Percentiles rank a stretch among this genome's conserved stretches.
Evolutionary conservation across 2,329 filamentous ascomycete genomes (phyloP).

Genomic region (Verticillium tricorpus): DNA sequence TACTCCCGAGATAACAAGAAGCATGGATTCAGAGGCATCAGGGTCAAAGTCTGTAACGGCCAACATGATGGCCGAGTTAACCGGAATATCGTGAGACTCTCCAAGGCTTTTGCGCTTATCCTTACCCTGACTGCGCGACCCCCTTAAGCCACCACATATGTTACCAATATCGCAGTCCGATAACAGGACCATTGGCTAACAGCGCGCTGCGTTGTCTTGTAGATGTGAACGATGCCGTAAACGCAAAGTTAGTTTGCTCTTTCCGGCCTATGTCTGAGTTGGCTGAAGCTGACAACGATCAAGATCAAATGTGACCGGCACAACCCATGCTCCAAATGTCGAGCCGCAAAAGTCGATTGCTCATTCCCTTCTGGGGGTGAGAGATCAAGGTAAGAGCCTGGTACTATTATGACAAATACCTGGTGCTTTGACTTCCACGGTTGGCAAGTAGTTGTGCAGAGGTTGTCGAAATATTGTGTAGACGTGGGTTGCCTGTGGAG

Average conservation of each 20-base stretch:
- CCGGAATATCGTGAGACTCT: slow-evolving; percentile 28
- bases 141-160: background rate
- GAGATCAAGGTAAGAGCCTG: slow-evolving; percentile 30
- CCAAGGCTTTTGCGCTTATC: background rate
- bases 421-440: too few relatives aligned
- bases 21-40: background rate
- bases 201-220: background rate
- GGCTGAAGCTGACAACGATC: slow-evolving; percentile 18
- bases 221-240: slow-evolving; percentile 40
- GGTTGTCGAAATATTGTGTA: too few relatives aligned
- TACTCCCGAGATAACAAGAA: background rate
- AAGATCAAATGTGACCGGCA: slow-evolving; percentile 50
- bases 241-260: slow-evolving; percentile 29
- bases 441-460: too few relatives aligned
- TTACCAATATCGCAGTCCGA: too few relatives aligned
- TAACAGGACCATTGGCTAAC: background rate
- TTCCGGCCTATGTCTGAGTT: background rate
- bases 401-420: too few relatives aligned
- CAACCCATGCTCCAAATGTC: slow-evolving; percentile 45
- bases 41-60: background rate
- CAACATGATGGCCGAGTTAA: slow-evolving; percentile 24
- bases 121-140: background rate
- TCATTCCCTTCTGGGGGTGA: slow-evolving; percentile 34
- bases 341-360: slow-evolving; percentile 34
- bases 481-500: too few relatives aligned